phyloP scores from a whole-genome alignment of 148 eudicot genomes.

The Chenopodium quinoa region DNA sequence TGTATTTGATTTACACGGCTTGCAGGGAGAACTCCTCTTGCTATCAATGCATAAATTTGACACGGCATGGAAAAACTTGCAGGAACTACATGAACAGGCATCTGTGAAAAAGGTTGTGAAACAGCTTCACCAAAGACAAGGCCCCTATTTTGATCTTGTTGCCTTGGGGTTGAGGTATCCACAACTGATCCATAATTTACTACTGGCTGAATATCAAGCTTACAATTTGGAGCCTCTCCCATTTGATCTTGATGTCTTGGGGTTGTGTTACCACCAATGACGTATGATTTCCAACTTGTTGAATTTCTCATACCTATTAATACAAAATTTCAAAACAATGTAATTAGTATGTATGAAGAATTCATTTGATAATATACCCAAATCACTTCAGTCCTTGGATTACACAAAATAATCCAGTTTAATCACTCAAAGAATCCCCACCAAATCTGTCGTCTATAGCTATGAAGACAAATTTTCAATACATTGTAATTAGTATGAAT shows the following conservation, averaged over 20 bases:
- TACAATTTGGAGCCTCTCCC: slow-evolving; percentile 21
- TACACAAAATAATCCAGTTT: too few relatives aligned
- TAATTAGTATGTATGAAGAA: too few relatives aligned
- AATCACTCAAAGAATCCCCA: too few relatives aligned
- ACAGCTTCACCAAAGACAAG: slow-evolving; percentile 26
- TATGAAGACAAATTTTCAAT: too few relatives aligned
- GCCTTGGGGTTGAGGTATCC: slow-evolving; percentile 18
- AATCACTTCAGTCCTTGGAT: too few relatives aligned
- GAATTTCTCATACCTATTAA: neutral
- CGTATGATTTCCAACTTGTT: slow-evolving; percentile 14
- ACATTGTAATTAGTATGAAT: too few relatives aligned
- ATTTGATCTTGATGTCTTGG: slow-evolving; percentile 22
- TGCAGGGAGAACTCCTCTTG: slow-evolving; percentile 25
- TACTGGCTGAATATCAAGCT: slow-evolving; percentile 14
- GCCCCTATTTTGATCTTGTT: slow-evolving; percentile 2
- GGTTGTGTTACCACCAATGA: slow-evolving; percentile 19
- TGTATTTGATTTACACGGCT: slow-evolving; percentile 17
- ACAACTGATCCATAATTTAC: slow-evolving; percentile 19
- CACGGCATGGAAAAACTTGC: slow-evolving; percentile 17
- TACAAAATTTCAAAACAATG: too few relatives aligned
- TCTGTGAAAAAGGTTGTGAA: slow-evolving; percentile 23
- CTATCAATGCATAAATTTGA: slow-evolving; percentile 14
- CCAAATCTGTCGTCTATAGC: too few relatives aligned
- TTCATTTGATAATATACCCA: too few relatives aligned
- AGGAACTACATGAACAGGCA: slow-evolving; percentile 7